Base-by-base conservation (phyloP, 2,329 filamentous ascomycete species). In the Xylariales sp. region DNA sequence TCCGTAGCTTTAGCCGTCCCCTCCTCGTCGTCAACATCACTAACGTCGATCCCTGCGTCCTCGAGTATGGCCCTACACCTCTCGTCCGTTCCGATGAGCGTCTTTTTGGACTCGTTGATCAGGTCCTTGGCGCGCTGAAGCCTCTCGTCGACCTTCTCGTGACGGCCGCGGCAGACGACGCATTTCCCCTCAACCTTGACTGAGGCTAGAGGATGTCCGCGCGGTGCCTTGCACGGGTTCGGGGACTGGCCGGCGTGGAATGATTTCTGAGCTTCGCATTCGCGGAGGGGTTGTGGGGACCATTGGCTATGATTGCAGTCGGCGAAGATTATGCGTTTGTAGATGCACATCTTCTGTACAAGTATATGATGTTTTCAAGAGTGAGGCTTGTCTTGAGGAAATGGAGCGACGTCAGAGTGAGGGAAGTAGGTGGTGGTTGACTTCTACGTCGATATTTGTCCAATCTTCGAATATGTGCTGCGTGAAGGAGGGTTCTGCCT, bases 271-370 rank as follows among this genome's bases (percentile, higher is more conserved):
- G 10, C 11, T 7, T 40, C 7, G 31, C 58, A 60, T 8, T 25
- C 4, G 5, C 25, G 25, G 15, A 50, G 10, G 3, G 50, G 49
- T 21, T 40, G 20, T 2, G 33, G 12, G 4, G 42, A 43, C 20
- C 46, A 22, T 5, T 44, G 42, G 3, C 44, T 20, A 46, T 60
- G 57, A 48, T 59, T 58, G 46, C 58, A 60, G 9, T 16, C 4
- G 42, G 45, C 55, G 22, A 55, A 39, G 2, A 46, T 45, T 31
- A 51, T 52, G n/a, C 52, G 48, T 20, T 34, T 43, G 49, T 55
- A 52, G 12, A 22, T 40, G 34, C 58, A 60, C 58, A 60, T 60
- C 15, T 6, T 46, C 15, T 20, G 16, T n/a, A n/a, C n/a, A 19
- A 21, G 21, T 15, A 24, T 11, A 19, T 14, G n/a, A 12, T 16